Percentiles rank a stretch among this genome's conserved stretches.
Conservation (phyloP, 768 basidiomycete genomes). For the Collybiopsis confluens region DNA sequence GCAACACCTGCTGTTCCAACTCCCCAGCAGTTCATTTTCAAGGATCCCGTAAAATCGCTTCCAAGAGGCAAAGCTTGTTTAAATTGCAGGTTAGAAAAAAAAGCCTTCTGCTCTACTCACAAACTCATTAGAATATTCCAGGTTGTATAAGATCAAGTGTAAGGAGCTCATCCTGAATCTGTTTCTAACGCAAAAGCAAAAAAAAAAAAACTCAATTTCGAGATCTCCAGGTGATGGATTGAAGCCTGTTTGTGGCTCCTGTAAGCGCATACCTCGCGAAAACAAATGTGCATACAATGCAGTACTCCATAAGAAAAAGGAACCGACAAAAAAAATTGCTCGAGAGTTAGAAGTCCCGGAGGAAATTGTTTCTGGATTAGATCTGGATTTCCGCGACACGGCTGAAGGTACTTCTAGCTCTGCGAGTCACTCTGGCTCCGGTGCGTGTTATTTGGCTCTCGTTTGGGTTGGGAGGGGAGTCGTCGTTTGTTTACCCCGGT, state of each 20-base stretch:
- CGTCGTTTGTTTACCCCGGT: too few relatives aligned
- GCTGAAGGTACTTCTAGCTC: too few relatives aligned
- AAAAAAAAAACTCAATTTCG: neutral
- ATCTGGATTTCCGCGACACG: too few relatives aligned
- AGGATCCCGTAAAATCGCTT: constrained; percentile 16
- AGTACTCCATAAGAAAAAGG: constrained; percentile 31
- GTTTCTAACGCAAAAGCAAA: neutral
- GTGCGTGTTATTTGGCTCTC: neutral
- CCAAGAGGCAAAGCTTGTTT: constrained; percentile 20
- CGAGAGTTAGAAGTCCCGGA: constrained; percentile 28
- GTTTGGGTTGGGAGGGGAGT: too few relatives aligned
- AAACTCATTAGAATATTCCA: neutral
- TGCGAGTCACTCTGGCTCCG: neutral
- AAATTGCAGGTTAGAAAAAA: constrained; percentile 17
- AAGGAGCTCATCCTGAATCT: constrained; percentile 10
- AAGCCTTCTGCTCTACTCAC: neutral
- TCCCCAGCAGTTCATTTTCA: constrained; percentile 6
- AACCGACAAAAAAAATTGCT: constrained; percentile 33
- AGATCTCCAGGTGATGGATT: constrained; percentile 15
- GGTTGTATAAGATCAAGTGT: neutral
- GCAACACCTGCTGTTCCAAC: neutral
- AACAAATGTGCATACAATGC: constrained; percentile 47
- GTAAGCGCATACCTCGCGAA: constrained; percentile 30
- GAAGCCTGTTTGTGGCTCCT: constrained; percentile 32
- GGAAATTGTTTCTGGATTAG: constrained; percentile 8